Conservation (phyloP, 345 rosid genomes). For the thale cress (Arabidopsis thaliana) region DNA sequence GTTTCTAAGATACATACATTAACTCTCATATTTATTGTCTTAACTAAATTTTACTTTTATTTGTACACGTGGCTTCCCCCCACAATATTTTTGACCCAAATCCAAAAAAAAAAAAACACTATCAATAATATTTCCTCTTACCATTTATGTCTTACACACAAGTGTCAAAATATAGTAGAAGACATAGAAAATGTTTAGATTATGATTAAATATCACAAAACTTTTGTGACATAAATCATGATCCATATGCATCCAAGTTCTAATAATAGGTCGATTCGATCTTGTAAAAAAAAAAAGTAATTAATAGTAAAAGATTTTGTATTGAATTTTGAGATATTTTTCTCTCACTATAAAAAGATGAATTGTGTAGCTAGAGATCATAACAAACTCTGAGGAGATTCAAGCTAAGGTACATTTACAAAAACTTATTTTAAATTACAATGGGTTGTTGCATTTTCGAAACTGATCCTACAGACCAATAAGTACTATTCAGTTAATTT, state of each 20-base stretch:
- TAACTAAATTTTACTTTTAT: too few relatives aligned
- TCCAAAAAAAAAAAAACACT: too few relatives aligned
- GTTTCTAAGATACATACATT: too few relatives aligned
- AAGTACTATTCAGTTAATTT: too few relatives aligned
- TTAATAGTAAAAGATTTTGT: neutral
- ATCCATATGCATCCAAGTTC: too few relatives aligned
- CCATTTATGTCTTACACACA: neutral
- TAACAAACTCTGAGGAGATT: neutral
- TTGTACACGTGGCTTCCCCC: neutral
- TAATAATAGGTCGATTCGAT: too few relatives aligned
- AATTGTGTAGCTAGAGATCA: neutral
- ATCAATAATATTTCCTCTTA: neutral
- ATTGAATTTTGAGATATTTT: neutral
- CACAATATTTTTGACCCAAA: neutral
- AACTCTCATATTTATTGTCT: too few relatives aligned
- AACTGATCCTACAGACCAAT: neutral
- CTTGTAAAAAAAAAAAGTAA: too few relatives aligned
- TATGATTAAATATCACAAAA: neutral
- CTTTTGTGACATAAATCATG: neutral
- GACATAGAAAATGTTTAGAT: neutral
- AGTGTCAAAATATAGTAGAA: neutral
- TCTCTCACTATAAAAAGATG: neutral
- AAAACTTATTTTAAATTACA: neutral
- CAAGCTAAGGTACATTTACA: neutral
- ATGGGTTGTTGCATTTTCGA: neutral